Conservation (phyloP, 148 eudicot genomes). For the Tetragonia tetragonoides region DNA sequence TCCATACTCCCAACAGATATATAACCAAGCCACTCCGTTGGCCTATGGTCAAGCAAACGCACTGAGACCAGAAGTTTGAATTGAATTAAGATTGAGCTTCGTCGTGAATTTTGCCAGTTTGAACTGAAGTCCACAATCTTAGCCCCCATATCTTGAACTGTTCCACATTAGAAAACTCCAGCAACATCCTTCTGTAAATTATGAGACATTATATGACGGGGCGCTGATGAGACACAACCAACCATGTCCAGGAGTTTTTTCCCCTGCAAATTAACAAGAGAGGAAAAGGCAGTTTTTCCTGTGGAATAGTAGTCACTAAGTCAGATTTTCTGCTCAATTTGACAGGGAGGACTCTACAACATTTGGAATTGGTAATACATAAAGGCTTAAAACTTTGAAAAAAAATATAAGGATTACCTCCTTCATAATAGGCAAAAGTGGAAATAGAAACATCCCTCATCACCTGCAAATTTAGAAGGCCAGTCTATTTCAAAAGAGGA, state of each 20-base stretch:
- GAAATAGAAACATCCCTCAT: neutral
- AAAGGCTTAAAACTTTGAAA: neutral
- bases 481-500: neutral
- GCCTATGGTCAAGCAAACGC: neutral
- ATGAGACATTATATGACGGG: no score
- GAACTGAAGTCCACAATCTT: no score
- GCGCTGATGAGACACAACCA: no score
- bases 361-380: neutral
- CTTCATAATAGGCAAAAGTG: neutral
- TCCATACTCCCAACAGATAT: neutral
- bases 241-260: no score
- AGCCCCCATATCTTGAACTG: neutral
- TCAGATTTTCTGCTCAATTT: no score
- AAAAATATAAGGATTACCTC: no score
- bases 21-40: neutral
- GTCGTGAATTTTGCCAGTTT: no score
- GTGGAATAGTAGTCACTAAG: no score
- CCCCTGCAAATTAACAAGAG: no score
- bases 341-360: neutral
- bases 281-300: no score
- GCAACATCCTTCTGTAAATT: no score
- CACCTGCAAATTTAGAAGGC: neutral
- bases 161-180: neutral
- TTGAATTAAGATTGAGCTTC: neutral
- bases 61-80: neutral